These are phyloP conservation scores for Rutstroemia sp. DNA, from an alignment of 2,329 filamentous ascomycete species.

Conservation along the genomic window DNA sequence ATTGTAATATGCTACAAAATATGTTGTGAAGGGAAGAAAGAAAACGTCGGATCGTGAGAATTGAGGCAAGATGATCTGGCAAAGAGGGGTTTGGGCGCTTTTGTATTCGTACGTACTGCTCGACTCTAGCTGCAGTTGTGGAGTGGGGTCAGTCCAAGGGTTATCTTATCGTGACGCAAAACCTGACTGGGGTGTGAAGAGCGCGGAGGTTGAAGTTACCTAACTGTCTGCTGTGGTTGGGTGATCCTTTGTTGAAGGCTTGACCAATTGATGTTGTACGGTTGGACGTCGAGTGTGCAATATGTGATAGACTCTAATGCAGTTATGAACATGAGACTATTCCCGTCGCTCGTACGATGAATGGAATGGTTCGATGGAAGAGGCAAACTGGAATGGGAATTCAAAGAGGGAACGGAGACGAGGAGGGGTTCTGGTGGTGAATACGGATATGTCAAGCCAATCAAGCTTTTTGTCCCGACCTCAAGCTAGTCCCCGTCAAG, in stretches of 20 bases:
- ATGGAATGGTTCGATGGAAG: no score
- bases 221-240: neutral
- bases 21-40: neutral
- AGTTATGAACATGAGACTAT: no score
- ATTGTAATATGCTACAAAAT: slow-evolving; percentile 10
- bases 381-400: no score
- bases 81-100: neutral
- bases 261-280: neutral
- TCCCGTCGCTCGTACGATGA: no score
- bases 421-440: no score
- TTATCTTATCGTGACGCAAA: neutral
- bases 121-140: neutral
- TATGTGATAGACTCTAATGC: no score
- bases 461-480: no score
- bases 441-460: no score
- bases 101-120: neutral
- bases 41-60: neutral
- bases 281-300: no score
- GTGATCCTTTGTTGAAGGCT: neutral
- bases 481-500: no score
- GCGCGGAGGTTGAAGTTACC: neutral
- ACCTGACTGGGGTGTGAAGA: neutral
- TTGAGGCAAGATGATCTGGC: neutral
- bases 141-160: neutral
- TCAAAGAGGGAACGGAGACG: no score